These are phyloP conservation scores for Castanospermum australe DNA, from an alignment of 306 rosid genomes.

Conservation along the genomic window DNA sequence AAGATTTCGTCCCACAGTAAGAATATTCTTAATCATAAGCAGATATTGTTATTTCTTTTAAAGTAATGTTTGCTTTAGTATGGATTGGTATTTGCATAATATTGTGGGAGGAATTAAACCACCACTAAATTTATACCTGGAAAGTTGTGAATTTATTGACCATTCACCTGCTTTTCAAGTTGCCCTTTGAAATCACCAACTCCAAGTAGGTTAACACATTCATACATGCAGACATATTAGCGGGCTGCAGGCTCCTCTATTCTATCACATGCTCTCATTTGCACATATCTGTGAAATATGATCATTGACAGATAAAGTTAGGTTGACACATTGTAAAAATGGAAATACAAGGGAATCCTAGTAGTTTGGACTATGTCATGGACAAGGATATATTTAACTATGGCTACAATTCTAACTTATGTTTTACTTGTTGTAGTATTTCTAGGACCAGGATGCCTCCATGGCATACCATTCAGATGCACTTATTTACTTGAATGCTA, in stretches of 20 bases:
- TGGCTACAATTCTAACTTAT: neutral
- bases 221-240: neutral
- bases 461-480: neutral
- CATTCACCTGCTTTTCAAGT: neutral
- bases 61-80: neutral
- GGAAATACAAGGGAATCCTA: conserved; percentile 1
- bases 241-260: neutral
- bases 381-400: neutral
- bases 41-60: neutral
- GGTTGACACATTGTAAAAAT: neutral
- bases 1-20: conserved; percentile 96
- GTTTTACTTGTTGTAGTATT: neutral
- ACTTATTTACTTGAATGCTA: neutral
- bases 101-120: neutral
- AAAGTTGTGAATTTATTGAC: neutral
- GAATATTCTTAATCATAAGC: conserved; percentile 20
- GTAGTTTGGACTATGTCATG: conserved; percentile 12
- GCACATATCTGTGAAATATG: neutral
- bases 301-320: neutral
- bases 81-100: conserved; percentile 3
- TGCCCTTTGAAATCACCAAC: neutral
- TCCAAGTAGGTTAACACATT: neutral
- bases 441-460: conserved; percentile 9
- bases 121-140: neutral
- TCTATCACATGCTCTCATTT: neutral